phyloP scores from a whole-genome alignment of 2,329 filamentous ascomycete genomes.

The Penicillium sumatraense region DNA sequence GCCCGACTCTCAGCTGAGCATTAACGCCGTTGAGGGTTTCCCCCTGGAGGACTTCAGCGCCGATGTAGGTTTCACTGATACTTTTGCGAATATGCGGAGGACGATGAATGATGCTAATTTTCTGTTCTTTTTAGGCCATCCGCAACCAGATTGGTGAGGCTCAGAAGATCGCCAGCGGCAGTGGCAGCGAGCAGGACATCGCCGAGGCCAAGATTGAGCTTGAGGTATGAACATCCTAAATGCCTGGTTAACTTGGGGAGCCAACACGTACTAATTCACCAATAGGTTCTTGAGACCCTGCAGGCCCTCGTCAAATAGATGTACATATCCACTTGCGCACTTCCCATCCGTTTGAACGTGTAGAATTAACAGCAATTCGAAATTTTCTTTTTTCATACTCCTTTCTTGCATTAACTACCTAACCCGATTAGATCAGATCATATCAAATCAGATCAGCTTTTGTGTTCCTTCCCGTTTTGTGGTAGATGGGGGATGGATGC shows the following conservation, averaged over 20 bases:
- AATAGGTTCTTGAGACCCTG: slow-evolving; percentile 55
- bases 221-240: slow-evolving; percentile 67
- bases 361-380: slow-evolving; percentile 47
- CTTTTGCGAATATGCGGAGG: neutral
- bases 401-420: no score
- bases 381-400: slow-evolving; percentile 11
- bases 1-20: slow-evolving; percentile 91
- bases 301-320: slow-evolving; percentile 55
- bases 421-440: no score
- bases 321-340: slow-evolving; percentile 45
- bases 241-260: neutral
- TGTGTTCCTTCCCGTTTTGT: slow-evolving; percentile 12
- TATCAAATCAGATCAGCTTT: no score
- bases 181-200: slow-evolving; percentile 94
- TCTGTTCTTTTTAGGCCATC: slow-evolving; percentile 62
- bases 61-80: slow-evolving; percentile 59
- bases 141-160: slow-evolving; percentile 89
- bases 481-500: slow-evolving; percentile 17
- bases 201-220: slow-evolving; percentile 99
- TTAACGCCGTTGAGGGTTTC: slow-evolving; percentile 97
- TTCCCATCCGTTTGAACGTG: slow-evolving; percentile 36
- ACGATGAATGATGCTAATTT: slow-evolving; percentile 6
- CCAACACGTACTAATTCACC: slow-evolving; percentile 8
- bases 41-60: slow-evolving; percentile 94
- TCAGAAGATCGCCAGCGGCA: slow-evolving; percentile 89